Base-by-base conservation (phyloP, 2,329 filamentous ascomycete genomes). In the Hirsutella minnesotensis region DNA sequence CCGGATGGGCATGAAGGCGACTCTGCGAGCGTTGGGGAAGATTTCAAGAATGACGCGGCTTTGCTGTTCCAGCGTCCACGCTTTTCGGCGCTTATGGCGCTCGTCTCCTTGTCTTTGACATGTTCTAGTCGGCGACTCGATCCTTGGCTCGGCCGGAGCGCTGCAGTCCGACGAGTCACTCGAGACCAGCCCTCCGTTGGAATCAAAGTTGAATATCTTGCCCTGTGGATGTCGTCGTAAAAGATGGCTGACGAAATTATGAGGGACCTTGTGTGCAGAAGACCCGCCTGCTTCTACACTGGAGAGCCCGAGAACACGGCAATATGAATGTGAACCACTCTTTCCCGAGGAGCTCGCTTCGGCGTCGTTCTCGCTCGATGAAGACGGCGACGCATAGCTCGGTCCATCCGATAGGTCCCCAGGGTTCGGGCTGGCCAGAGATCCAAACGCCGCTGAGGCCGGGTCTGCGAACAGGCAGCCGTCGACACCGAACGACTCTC, bases 1-100 rank as follows among this genome's bases (percentile, higher is more conserved):
- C 68, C 69, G 74, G 0, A 74, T 49, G 0, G 71, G 71, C 2
- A 72, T 56, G 34, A 72, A 63, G 0, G 64, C 64, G 0, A 75
- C 54, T 19, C 66, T 70, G 4, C 68, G 57, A 1, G 69, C 68
- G 0, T 59, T 60, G 0, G 68, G 63, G 7, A 75, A 65, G 0
- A 61, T 52, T 45, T 0, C 55, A 45, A 3, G 72, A 53, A 4
- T 56, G 13, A 27, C 19, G 9, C 9, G 9, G 12, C 5, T 10
- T 15, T 9, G 4, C 16, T 15, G 8, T 7, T 21, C 29, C 29
- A 10, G 20, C 21, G 15, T 16, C 16, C 15, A 8, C 16, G 15
- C 15, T 18, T 19, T n/a, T 9, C 33, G 33, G 5, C 15, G 33
- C 7, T n/a, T n/a, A 16, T 18, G 15, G 3, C 7, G 16, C 16